A percentile compares a stretch with the other conserved stretches of the same genome.
These are phyloP conservation scores for Rhinocladiella similis DNA, from an alignment of 2,329 filamentous ascomycete genomes.

Conservation along the genomic window DNA sequence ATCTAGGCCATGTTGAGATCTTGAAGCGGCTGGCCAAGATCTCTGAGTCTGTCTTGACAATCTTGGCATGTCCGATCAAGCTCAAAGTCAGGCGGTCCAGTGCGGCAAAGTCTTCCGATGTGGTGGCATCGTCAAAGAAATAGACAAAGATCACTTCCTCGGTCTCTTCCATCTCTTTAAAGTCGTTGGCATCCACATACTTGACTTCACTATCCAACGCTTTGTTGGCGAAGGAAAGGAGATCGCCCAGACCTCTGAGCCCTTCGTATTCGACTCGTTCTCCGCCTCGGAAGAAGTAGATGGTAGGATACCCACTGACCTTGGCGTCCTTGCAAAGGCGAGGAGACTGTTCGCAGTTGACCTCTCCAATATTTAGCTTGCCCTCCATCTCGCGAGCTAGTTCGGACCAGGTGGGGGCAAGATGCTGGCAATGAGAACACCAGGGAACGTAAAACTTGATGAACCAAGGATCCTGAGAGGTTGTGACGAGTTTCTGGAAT, in stretches of 20 bases:
- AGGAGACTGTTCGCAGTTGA: slow-evolving; percentile 86
- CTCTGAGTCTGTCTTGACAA: slow-evolving; percentile 86
- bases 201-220: slow-evolving; percentile 77
- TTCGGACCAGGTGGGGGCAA: slow-evolving; percentile 86
- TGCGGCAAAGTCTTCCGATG: slow-evolving; percentile 85
- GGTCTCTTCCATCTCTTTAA: slow-evolving; percentile 82
- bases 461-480: slow-evolving; percentile 91
- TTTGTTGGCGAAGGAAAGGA: slow-evolving; percentile 82
- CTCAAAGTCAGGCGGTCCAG: slow-evolving; percentile 83
- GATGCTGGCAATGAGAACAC: slow-evolving; percentile 92
- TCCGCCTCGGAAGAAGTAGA: slow-evolving; percentile 88
- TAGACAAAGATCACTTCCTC: slow-evolving; percentile 97
- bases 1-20: slow-evolving; percentile 93
- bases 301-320: slow-evolving; percentile 79
- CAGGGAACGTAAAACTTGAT: slow-evolving; percentile 98
- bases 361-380: slow-evolving; percentile 87
- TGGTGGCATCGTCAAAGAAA: slow-evolving; percentile 95
- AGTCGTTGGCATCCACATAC: slow-evolving; percentile 74
- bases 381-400: slow-evolving; percentile 90
- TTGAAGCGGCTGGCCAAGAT: slow-evolving; percentile 80
- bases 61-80: slow-evolving; percentile 84
- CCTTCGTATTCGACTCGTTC: slow-evolving; percentile 93
- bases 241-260: slow-evolving; percentile 85
- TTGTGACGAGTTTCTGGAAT: slow-evolving; percentile 83
- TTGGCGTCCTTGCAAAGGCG: slow-evolving; percentile 89